Conservation (phyloP, 495 filamentous ascomycete genomes). For the Filosporella fistucella region DNA sequence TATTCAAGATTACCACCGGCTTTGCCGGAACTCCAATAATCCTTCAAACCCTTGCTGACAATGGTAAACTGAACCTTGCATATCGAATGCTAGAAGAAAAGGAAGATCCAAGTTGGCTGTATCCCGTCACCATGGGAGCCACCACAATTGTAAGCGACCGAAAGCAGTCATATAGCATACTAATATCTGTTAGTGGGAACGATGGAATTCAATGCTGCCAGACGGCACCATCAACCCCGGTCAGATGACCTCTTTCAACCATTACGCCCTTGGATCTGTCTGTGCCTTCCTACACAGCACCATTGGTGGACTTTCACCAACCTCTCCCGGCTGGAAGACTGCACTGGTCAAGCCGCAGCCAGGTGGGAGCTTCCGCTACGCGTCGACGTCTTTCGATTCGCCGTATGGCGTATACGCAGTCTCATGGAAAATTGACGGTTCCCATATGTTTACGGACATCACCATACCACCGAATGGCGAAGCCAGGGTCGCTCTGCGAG, state of each 20-base stretch:
- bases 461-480: background rate
- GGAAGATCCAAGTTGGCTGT: conserved; percentile 43
- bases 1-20: conserved; percentile 47
- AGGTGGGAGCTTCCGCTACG: conserved; percentile 10
- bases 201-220: conserved; percentile 48
- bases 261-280: conserved; percentile 37
- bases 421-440: conserved; percentile 7
- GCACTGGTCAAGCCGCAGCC: conserved; percentile 13
- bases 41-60: conserved; percentile 34
- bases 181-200: too few species aligned
- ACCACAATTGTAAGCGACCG: too few species aligned
- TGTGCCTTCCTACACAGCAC: conserved; percentile 1
- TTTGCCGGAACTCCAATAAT: conserved; percentile 51
- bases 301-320: background rate
- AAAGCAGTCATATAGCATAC: too few species aligned
- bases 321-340: background rate
- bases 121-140: conserved; percentile 42
- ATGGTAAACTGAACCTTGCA: conserved; percentile 28
- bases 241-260: conserved; percentile 51
- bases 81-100: conserved; percentile 18
- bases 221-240: conserved; percentile 47
- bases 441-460: background rate
- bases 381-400: conserved; percentile 4
- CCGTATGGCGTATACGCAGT: conserved; percentile 11
- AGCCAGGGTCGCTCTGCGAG: conserved; percentile 2